These are phyloP conservation scores for Inonotus obliquus DNA, from an alignment of 1,284 basidiomycete species.

Conservation along the genomic window DNA sequence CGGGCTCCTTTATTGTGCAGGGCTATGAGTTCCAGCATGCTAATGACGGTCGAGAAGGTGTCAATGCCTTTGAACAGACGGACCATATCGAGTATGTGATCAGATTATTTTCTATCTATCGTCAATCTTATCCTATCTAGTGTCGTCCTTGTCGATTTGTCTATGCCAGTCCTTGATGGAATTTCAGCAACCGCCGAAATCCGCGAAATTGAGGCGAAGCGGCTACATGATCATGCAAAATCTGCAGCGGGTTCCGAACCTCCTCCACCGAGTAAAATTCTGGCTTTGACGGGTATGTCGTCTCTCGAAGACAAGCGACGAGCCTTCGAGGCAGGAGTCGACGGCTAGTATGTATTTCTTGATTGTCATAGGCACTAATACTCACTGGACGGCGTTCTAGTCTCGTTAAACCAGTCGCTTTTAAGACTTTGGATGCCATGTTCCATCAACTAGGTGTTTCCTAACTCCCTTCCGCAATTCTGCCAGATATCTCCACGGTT, in stretches of 20 bases:
- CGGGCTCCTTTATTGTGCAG: slow-evolving; percentile 32
- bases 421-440: slow-evolving; percentile 84
- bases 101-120: not conserved
- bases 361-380: not conserved
- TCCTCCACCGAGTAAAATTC: slow-evolving; percentile 54
- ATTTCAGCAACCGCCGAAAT: slow-evolving; percentile 84
- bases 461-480: slow-evolving; percentile 22
- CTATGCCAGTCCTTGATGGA: slow-evolving; percentile 91
- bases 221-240: slow-evolving; percentile 26
- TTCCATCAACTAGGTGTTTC: slow-evolving; percentile 72
- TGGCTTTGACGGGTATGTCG: slow-evolving; percentile 91
- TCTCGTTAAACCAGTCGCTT: slow-evolving; percentile 88
- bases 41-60: slow-evolving; percentile 80
- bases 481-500: too few relatives aligned
- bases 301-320: slow-evolving; percentile 87
- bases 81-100: slow-evolving; percentile 73
- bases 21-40: slow-evolving; percentile 78
- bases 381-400: slow-evolving; percentile 34
- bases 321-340: slow-evolving; percentile 90
- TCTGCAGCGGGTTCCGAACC: slow-evolving; percentile 22
- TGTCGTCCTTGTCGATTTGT: slow-evolving; percentile 83
- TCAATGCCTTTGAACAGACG: slow-evolving; percentile 66
- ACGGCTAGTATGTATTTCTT: slow-evolving; percentile 78
- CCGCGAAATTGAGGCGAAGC: slow-evolving; percentile 66
- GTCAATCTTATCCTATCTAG: slow-evolving; percentile 34